A percentile compares a stretch with the other conserved stretches of the same genome.
These are phyloP conservation scores for Aspergillus sclerotiicarbonarius DNA, from an alignment of 495 filamentous ascomycete species.

Conservation along the genomic window DNA sequence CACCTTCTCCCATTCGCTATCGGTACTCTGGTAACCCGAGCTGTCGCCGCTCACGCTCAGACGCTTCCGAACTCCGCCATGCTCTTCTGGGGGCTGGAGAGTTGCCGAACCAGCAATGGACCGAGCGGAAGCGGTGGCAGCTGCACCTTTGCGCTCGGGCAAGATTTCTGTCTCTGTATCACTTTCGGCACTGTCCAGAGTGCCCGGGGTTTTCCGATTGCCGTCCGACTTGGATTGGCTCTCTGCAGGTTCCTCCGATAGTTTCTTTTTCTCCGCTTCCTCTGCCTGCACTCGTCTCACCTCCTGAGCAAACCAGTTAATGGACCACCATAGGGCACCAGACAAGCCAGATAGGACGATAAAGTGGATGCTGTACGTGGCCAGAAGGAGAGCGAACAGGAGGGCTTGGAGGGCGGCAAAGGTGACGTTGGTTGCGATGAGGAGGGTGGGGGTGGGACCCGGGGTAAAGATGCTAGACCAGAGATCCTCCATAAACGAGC, in stretches of 20 bases:
- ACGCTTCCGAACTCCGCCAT: constrained; percentile 38
- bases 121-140: constrained; percentile 18
- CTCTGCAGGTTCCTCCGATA: constrained; percentile 29
- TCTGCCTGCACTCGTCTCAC: constrained; percentile 61
- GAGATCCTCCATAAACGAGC: constrained; percentile 75
- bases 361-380: constrained; percentile 88
- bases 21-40: constrained; percentile 52
- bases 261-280: constrained; percentile 48
- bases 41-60: constrained; percentile 42
- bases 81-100: constrained; percentile 31
- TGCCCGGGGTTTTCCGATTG: constrained; percentile 31
- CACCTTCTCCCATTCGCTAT: constrained; percentile 58
- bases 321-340: constrained; percentile 81
- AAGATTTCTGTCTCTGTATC: constrained; percentile 52
- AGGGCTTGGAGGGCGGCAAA: constrained; percentile 83
- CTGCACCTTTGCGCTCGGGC: constrained; percentile 17
- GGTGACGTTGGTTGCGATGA: constrained; percentile 85
- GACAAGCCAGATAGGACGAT: constrained; percentile 72
- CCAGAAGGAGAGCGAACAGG: constrained; percentile 71
- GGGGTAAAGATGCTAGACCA: constrained; percentile 92
- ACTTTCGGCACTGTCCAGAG: constrained; percentile 36
- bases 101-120: constrained; percentile 22
- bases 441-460: constrained; percentile 79
- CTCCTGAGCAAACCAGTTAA: constrained; percentile 95
- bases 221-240: constrained; percentile 22